A percentile compares a stretch with the other conserved stretches of the same genome.
Conservation (phyloP, 2,329 filamentous ascomycete species). For the Calycina herbarum region DNA sequence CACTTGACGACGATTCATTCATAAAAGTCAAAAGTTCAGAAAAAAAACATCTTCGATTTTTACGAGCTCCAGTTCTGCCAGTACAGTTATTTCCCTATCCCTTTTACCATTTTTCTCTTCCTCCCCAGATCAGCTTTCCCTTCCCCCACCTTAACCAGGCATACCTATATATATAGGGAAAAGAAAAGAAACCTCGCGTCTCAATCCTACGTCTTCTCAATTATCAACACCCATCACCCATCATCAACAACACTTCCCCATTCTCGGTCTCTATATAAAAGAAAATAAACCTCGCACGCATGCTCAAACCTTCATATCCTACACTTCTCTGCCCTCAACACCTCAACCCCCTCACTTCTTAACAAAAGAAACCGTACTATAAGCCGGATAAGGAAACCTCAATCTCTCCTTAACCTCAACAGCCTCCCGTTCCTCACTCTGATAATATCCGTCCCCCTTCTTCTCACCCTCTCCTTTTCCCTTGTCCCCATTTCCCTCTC, state of each 20-base stretch:
- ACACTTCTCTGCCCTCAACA: neutral
- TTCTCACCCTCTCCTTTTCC: neutral
- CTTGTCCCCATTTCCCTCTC: neutral
- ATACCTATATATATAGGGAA: neutral
- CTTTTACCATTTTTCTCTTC: too few relatives aligned
- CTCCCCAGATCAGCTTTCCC: neutral
- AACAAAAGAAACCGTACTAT: conserved; percentile 1
- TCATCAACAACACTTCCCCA: neutral
- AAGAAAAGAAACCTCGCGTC: neutral
- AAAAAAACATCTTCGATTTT: too few relatives aligned
- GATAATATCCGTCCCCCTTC: neutral
- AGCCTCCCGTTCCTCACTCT: neutral
- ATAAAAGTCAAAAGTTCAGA: too few relatives aligned
- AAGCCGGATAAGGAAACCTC: neutral
- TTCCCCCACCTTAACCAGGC: neutral
- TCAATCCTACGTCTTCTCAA: neutral
- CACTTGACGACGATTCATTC: too few relatives aligned
- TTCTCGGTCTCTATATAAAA: too few relatives aligned
- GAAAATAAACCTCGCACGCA: too few relatives aligned
- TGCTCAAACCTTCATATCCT: too few relatives aligned
- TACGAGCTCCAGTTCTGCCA: too few relatives aligned
- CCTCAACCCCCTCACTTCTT: neutral
- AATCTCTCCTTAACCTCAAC: neutral
- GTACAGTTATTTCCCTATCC: too few relatives aligned
- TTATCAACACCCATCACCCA: neutral